These are phyloP conservation scores for Pyrenula massariospora DNA, from an alignment of 495 filamentous ascomycete species.

Conservation along the genomic window DNA sequence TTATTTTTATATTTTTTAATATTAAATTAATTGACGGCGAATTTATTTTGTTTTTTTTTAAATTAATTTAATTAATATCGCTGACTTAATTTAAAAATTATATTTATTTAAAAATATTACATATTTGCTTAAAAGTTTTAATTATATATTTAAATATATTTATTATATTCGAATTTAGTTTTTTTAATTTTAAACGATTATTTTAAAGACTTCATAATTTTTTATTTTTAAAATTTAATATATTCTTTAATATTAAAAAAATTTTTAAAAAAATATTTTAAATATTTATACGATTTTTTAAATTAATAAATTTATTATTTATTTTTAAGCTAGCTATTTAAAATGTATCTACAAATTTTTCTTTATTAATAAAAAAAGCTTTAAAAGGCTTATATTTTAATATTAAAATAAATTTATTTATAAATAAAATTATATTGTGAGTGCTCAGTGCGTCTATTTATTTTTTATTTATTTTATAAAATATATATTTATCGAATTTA, in stretches of 20 bases:
- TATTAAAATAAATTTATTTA: background rate
- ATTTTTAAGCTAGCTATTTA: background rate
- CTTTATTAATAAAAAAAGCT: background rate
- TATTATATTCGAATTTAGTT: too few relatives aligned
- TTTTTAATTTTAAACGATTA: too few relatives aligned
- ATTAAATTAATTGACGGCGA: background rate
- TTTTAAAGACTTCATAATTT: too few relatives aligned
- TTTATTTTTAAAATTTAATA: too few relatives aligned
- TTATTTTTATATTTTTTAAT: background rate
- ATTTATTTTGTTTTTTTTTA: background rate
- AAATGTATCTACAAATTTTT: background rate
- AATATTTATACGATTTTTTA: background rate
- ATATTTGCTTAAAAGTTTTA: too few relatives aligned
- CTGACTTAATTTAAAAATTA: background rate
- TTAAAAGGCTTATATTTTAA: conserved; percentile 2
- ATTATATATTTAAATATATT: too few relatives aligned
- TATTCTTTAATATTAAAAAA: too few relatives aligned
- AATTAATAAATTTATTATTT: background rate
- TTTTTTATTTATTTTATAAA: too few relatives aligned
- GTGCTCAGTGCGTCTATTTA: too few relatives aligned
- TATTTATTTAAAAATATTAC: too few relatives aligned
- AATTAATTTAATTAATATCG: background rate
- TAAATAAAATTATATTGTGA: background rate
- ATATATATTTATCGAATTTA: too few relatives aligned
- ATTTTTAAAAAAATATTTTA: background rate